phyloP scores from a whole-genome alignment of 2,329 filamentous ascomycete genomes.

The Fusarium sp. region DNA sequence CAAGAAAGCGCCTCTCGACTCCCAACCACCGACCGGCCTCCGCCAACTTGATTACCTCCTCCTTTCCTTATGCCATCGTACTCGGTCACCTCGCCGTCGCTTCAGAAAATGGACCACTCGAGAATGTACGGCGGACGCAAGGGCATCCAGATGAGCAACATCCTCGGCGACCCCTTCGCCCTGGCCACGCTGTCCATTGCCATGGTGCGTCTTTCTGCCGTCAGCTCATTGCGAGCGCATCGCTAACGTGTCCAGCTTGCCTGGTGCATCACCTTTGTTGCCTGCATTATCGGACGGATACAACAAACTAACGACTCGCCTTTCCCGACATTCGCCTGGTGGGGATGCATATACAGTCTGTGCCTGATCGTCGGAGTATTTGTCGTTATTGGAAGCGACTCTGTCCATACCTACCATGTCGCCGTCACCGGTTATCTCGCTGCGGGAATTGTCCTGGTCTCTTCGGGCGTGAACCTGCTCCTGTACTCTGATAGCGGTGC shows the following conservation, averaged over 20 bases:
- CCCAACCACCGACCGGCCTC: conserved; percentile 10
- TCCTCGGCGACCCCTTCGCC: conserved; percentile 95
- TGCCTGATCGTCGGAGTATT: conserved; percentile 84
- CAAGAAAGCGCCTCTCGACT: conserved; percentile 27
- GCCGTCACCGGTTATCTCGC: conserved; percentile 90
- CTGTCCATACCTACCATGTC: conserved; percentile 88
- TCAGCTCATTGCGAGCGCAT: not conserved
- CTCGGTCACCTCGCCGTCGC: conserved; percentile 77
- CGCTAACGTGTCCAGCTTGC: conserved; percentile 73
- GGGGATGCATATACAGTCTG: conserved; percentile 87
- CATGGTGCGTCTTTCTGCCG: conserved; percentile 71
- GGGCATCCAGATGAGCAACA: conserved; percentile 84
- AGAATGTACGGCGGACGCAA: conserved; percentile 68
- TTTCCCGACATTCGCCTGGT: conserved; percentile 94
- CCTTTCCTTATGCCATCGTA: conserved; percentile 76
- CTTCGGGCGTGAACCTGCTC: conserved; percentile 86
- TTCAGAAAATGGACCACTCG: conserved; percentile 83
- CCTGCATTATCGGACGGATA: conserved; percentile 79
- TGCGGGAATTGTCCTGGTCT: conserved; percentile 85
- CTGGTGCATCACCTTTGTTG: conserved; percentile 93
- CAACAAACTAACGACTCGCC: conserved; percentile 55
- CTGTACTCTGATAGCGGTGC: conserved; percentile 81
- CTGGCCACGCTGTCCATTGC: conserved; percentile 94
- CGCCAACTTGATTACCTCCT: conserved; percentile 18
- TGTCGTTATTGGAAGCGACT: conserved; percentile 85